phyloP scores from a whole-genome alignment of 768 basidiomycete genomes.

The Termitomyces bulborhizus region DNA sequence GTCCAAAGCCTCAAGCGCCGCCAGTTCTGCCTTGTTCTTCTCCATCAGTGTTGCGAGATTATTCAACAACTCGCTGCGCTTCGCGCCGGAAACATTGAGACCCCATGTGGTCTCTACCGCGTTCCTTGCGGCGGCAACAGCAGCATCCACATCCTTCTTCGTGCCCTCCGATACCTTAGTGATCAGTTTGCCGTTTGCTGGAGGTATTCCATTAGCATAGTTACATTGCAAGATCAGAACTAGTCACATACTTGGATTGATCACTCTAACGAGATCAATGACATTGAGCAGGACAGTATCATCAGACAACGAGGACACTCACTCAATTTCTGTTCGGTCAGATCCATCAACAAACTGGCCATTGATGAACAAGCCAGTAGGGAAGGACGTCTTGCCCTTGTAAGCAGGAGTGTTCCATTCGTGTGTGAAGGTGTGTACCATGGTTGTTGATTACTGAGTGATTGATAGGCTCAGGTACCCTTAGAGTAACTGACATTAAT shows the following conservation, averaged over 20 bases:
- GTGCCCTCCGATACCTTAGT: constrained; percentile 55
- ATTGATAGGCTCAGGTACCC: neutral
- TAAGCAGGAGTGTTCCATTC: constrained; percentile 45
- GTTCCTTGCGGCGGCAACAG: constrained; percentile 59
- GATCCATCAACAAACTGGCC: constrained; percentile 58
- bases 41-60: constrained; percentile 50
- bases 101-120: constrained; percentile 36
- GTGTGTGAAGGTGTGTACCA: constrained; percentile 34
- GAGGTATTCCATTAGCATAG: constrained; percentile 6
- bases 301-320: constrained; percentile 17
- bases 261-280: constrained; percentile 35
- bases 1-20: constrained; percentile 47
- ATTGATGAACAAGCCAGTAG: constrained; percentile 70
- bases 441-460: constrained; percentile 12
- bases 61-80: constrained; percentile 35
- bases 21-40: constrained; percentile 35
- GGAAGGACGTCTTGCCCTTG: constrained; percentile 55
- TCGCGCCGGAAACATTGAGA: constrained; percentile 33
- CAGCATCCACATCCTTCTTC: constrained; percentile 66
- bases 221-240: neutral
- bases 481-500: neutral
- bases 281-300: constrained; percentile 5
- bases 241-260: constrained; percentile 40
- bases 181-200: constrained; percentile 59
- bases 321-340: constrained; percentile 57